Evolutionary conservation across 225 moss, liverwort and hornwort genomes (phyloP), one percentile per base, ranked within the genome.

Genomic region (Antitrichia curtipendula): DNA sequence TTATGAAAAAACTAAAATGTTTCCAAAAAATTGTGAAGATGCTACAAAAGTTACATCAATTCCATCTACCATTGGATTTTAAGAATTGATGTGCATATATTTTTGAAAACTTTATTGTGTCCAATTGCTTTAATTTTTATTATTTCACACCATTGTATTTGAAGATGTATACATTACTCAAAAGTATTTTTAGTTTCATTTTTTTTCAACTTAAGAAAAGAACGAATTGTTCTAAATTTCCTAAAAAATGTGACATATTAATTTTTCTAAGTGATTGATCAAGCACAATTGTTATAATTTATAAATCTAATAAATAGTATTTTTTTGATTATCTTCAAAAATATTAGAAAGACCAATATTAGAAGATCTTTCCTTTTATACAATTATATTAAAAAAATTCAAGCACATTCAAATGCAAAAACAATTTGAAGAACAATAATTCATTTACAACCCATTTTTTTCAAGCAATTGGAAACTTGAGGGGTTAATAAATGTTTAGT

Each of bases 341-440:
- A 54, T 9, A 36, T 0, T 9, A 25, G 6, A 10, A 38, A 38
- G 17, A 56, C 2, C 7, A 56, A 38, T n/a, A n/a, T n/a, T n/a
- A n/a, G n/a, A n/a, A n/a, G n/a, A n/a, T 38, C 0, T 56, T 38
- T 38, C 1, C 1, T 75, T 15, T 36, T 2, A 36, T 78, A 56
- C 2, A 38, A 38, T 10, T 56, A 10, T 7, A 27, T 78, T 45
- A 45, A 45, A 16, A 24, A 50, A 54, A 16, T 56, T 27, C 25
- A 25, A 77, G 4, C 9, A 16, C 38, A 25, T 24, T 25, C 2
- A 1, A 10, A 25, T 56, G 4, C 16, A 16, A 24, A 25, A 10
- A 25, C 17, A 38, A 10, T 56, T 78, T 2, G 13, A 20, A 31
- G 19, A 13, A 8, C 0, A 0, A 0, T 20, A 4, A 41, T 41